Percentiles rank a stretch among this genome's conserved stretches.
Evolutionary conservation across 2,329 filamentous ascomycete species (phyloP).

Genomic region (Remersonia thermophila): DNA sequence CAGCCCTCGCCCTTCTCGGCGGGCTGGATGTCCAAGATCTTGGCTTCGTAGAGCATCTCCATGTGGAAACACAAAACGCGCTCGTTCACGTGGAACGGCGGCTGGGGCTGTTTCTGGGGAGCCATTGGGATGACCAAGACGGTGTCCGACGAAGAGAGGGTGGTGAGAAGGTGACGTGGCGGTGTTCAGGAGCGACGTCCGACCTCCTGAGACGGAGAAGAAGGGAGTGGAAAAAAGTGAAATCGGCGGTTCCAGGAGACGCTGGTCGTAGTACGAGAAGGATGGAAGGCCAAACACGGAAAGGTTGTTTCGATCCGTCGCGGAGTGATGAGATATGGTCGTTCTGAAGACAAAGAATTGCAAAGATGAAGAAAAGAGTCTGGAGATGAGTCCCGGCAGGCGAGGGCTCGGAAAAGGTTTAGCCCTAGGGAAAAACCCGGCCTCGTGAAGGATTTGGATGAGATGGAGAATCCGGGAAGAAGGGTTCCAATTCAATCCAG

Average conservation of each 20-base stretch:
- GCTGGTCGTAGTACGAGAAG: no score
- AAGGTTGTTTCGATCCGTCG: no score
- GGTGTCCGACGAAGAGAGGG: background rate
- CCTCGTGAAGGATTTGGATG: no score
- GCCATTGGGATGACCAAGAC: constrained; percentile 21
- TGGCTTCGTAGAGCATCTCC: constrained; percentile 94
- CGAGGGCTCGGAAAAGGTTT: no score
- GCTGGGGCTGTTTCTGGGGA: constrained; percentile 28
- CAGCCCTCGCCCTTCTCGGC: constrained; percentile 60
- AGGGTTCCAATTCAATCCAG: no score
- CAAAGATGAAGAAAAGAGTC: background rate
- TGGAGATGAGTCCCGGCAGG: background rate
- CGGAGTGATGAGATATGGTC: background rate
- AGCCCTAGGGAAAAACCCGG: no score
- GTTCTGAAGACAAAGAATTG: no score
- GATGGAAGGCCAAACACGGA: no score
- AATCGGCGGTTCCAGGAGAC: no score
- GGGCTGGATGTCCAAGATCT: constrained; percentile 67
- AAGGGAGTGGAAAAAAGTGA: no score
- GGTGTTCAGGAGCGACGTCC: background rate
- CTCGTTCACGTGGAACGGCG: constrained; percentile 64
- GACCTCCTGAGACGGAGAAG: background rate
- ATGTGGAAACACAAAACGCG: constrained; percentile 94
- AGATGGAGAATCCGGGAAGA: background rate
- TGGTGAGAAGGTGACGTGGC: no score